Evolutionary conservation across 345 rosid genomes (phyloP), one percentile per base, ranked within the genome.

Genomic region (Pelargonium nanum): DNA sequence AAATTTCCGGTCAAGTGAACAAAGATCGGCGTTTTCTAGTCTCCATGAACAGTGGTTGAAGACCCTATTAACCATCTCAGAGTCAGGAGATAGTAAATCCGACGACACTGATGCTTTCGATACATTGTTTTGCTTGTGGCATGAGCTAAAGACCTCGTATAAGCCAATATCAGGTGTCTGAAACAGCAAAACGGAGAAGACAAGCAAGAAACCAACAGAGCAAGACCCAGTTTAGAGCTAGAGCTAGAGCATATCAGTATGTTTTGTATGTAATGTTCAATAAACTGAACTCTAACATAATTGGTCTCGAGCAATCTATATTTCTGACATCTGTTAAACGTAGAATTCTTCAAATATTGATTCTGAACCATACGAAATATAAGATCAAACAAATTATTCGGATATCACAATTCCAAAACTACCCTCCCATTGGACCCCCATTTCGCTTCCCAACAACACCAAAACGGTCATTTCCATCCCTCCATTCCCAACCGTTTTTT

Each of bases 31-130:
- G 62, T 87, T 93, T 80, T 93, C 97, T n/a, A 82, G 82, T 58
- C 90, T 93, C 8, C 99, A 93, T 22, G 99, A 87, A 76, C 85
- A 78, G 55, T 89, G 99, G 97, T 62, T 89, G 71, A 84, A 73
- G 73, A 64, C 82, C 25, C 69, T 93, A 6, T 56, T 85, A 21
- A 66, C 65, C 51, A 45, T 85, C 44, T 66, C 87, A 22, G 63
- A 26, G 25, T 56, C 24, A 1, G 57, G 65, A 58, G 76, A 68
- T 19, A 5, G 56, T 15, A 57, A 69, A 30, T 15, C 50, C 5
- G 74, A 69, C 2, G 77, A 79, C 25, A 78, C 79, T 1, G 94
- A 92, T 76, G 77, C 68, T 58, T 70, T 70, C 5, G 99, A 84
- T 59, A 80, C 84, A 0, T 67, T 93, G 63, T 70, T 87, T 59